phyloP scores from a whole-genome alignment of 2,329 filamentous ascomycete species.

The Zarea fungicola region DNA sequence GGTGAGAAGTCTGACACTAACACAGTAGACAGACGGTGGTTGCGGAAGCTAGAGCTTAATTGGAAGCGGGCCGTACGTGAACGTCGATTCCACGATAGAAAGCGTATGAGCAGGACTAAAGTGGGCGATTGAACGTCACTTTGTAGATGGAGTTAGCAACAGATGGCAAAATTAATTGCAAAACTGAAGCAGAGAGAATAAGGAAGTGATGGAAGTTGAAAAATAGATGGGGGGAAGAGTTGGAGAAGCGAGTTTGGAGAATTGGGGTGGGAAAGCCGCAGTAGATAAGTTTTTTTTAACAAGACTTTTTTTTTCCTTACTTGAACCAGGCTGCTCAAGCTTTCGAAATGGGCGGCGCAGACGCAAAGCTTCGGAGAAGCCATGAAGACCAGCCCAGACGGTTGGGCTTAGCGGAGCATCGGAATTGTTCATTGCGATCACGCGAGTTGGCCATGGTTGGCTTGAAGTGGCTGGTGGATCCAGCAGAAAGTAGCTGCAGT shows the following conservation, averaged over 20 bases:
- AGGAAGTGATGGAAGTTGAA: not conserved
- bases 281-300: not conserved
- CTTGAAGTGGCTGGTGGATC: not conserved
- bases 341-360: not conserved
- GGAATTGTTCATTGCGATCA: conserved; percentile 13
- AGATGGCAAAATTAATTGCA: not conserved
- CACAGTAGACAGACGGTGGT: not conserved
- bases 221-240: not conserved
- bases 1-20: not conserved
- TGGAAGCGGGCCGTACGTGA: conserved; percentile 4
- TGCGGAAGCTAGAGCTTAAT: not conserved
- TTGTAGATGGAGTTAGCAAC: not conserved
- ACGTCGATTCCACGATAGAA: not conserved
- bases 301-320: not conserved
- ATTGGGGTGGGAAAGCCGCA: conserved; percentile 2
- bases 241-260: not conserved
- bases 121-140: conserved; percentile 9
- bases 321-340: too few relatives aligned
- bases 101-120: not conserved
- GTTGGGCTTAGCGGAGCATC: conserved; percentile 9
- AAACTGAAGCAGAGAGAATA: not conserved
- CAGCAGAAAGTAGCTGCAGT: not conserved
- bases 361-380: too few relatives aligned
- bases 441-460: conserved; percentile 11
- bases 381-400: too few relatives aligned